Conservation (phyloP, 179 eudicot genomes). For the Spinacia oleracea region DNA sequence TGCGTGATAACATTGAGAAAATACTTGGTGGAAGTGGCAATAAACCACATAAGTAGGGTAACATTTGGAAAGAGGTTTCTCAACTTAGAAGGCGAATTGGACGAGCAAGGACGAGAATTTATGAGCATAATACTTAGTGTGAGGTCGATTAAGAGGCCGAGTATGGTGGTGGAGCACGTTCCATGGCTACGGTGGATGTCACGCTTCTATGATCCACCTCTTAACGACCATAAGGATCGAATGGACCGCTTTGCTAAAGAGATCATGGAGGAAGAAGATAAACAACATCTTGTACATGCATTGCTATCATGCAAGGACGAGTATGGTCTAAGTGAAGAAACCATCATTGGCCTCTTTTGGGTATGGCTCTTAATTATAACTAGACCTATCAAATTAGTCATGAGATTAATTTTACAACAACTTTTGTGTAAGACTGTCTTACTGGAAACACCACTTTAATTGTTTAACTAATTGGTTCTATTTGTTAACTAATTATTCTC, state of each 20-base stretch:
- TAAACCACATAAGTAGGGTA: conserved; percentile 63
- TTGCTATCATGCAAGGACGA: conserved; percentile 27
- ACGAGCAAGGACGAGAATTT: conserved; percentile 58
- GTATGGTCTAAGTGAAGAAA: conserved; percentile 34
- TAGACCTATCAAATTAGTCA: too few species aligned
- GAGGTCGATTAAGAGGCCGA: conserved; percentile 7
- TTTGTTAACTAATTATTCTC: too few species aligned
- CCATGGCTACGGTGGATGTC: conserved; percentile 33
- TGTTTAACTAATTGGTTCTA: too few species aligned
- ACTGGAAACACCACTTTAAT: too few species aligned
- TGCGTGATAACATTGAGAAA: conserved; percentile 17
- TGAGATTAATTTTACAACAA: too few species aligned
- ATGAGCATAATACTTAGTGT: conserved; percentile 37
- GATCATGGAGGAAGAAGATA: conserved; percentile 25
- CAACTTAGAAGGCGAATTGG: conserved; percentile 44
- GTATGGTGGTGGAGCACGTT: conserved; percentile 23
- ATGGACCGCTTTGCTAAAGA: conserved; percentile 14
- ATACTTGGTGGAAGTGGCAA: conserved; percentile 39
- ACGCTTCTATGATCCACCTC: background rate
- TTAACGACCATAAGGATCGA: conserved; percentile 12
- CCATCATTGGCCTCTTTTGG: conserved; percentile 36
- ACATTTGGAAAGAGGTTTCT: conserved; percentile 62
- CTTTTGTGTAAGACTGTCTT: too few species aligned
- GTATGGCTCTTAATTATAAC: conserved; percentile 23
- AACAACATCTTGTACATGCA: conserved; percentile 27